These are phyloP conservation scores for Omphalotus olearius DNA, from an alignment of 1,284 basidiomycete genomes.

Conservation along the genomic window DNA sequence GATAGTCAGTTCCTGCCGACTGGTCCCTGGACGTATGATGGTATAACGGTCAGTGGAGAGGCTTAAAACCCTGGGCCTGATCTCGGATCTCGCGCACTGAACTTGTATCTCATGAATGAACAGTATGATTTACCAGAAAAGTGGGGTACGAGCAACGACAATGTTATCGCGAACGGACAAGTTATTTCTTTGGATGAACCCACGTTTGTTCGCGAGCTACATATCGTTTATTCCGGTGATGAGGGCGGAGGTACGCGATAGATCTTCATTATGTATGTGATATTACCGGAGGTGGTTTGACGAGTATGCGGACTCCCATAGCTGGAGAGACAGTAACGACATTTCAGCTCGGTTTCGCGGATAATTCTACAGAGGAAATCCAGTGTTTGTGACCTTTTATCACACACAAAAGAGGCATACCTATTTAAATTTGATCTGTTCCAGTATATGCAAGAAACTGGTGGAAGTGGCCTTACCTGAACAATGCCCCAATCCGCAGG, in stretches of 20 bases:
- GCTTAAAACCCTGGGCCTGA: background rate
- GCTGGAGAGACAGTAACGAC: constrained; percentile 27
- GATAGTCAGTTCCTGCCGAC: constrained; percentile 31
- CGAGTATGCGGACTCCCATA: constrained; percentile 8
- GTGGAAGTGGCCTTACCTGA: constrained; percentile 31
- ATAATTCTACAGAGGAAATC: constrained; percentile 14
- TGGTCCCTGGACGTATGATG: constrained; percentile 31
- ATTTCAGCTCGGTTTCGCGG: constrained; percentile 31
- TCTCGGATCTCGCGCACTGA: too few species aligned
- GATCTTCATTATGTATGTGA: background rate
- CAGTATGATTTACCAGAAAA: constrained; percentile 34
- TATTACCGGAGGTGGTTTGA: background rate
- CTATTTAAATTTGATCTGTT: too few species aligned
- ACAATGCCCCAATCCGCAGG: constrained; percentile 34
- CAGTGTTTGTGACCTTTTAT: too few species aligned
- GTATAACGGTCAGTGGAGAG: constrained; percentile 30
- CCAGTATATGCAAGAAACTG: constrained; percentile 38
- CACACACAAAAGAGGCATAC: too few species aligned
- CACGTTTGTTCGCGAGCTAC: constrained; percentile 34
- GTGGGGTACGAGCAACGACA: constrained; percentile 36
- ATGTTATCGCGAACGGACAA: constrained; percentile 35
- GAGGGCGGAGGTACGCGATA: constrained; percentile 11
- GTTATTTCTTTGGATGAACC: constrained; percentile 26
- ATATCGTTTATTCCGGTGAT: constrained; percentile 40
- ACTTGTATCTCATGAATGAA: background rate